Base-by-base conservation (phyloP, 2,329 filamentous ascomycete species). In the Phyllosticta capitalensis region DNA sequence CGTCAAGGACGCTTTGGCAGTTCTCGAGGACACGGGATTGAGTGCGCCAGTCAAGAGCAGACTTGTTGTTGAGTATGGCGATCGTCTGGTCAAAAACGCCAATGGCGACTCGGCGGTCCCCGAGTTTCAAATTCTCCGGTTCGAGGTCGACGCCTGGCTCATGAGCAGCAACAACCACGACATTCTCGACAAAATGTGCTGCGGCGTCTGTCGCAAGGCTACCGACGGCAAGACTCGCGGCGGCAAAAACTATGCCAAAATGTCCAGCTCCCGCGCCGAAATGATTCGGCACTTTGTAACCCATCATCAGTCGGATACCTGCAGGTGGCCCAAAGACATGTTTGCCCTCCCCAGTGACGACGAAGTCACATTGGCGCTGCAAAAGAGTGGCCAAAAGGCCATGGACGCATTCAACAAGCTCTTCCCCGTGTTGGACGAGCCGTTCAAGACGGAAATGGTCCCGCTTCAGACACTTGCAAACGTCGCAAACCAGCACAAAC, bases 31-130 rank as follows among this genome's bases (percentile, higher is more conserved):
- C 14, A 64, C 65, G 10, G 33, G 60, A 9, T 61, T 71, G 14
- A 61, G 62, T 12, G 60, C 63, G 9, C 54, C 55, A 17, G 63
- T 61, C 52, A 63, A 65, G 24, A 67, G 66, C 52, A 63, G 63
- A 30, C 65, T 71, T 26, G 65, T 67, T 9, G 49, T 71, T 10
- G 63, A 63, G 33, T 71, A 66, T 53, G 67, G 66, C 5, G 51
- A 56, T 14, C 58, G 51, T 3, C 48, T 56, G 21, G 38, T 49
- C 14, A 58, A 54, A 20, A 58, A 61, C 3, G 55, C 52, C 6
- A 56, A 57, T 21, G 54, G 55, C 20, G 51, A 49, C 9, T 28
- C 55, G 9, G 45, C 54, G 14, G 51, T 48, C 1, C 58, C 50
- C 1, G 58, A 60, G 19, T 57, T 55, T 30, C 49, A 24, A 19